These are phyloP conservation scores for Wolfiporia cocos DNA, from an alignment of 1,284 basidiomycete genomes.

Conservation along the genomic window DNA sequence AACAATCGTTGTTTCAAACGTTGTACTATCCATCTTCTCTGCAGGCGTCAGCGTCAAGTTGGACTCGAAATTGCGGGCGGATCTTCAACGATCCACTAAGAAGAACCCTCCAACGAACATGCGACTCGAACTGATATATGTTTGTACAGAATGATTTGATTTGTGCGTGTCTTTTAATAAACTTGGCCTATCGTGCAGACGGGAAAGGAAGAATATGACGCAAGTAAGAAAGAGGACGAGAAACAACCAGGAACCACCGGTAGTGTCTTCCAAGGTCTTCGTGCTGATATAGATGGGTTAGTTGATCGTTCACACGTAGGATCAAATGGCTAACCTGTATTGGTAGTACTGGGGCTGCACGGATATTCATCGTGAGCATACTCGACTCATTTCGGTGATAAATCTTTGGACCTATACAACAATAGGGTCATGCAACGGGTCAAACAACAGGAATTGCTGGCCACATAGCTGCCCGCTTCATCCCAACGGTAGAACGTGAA, in stretches of 20 bases:
- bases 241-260: constrained; percentile 53
- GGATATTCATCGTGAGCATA: constrained; percentile 71
- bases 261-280: constrained; percentile 82
- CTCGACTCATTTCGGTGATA: no score
- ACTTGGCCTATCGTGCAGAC: constrained; percentile 53
- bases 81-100: constrained; percentile 91
- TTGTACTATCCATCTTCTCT: constrained; percentile 79
- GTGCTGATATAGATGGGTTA: constrained; percentile 79
- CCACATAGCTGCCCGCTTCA: constrained; percentile 89
- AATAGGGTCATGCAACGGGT: constrained; percentile 74
- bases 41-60: constrained; percentile 76
- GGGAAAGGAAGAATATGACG: constrained; percentile 84
- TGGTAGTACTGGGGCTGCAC: constrained; percentile 53
- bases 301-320: constrained; percentile 13
- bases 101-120: constrained; percentile 85
- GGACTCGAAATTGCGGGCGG: constrained; percentile 66
- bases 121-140: constrained; percentile 84
- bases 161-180: not conserved
- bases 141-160: constrained; percentile 19
- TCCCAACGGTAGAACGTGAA: constrained; percentile 96
- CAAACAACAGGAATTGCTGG: constrained; percentile 95
- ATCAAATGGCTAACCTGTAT: not conserved
- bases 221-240: constrained; percentile 62
- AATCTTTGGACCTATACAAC: no score
- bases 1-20: constrained; percentile 53